Evolutionary conservation across 1,284 basidiomycete genomes (phyloP), one percentile per base, ranked within the genome.

Genomic region (Austroboletus sp.): DNA sequence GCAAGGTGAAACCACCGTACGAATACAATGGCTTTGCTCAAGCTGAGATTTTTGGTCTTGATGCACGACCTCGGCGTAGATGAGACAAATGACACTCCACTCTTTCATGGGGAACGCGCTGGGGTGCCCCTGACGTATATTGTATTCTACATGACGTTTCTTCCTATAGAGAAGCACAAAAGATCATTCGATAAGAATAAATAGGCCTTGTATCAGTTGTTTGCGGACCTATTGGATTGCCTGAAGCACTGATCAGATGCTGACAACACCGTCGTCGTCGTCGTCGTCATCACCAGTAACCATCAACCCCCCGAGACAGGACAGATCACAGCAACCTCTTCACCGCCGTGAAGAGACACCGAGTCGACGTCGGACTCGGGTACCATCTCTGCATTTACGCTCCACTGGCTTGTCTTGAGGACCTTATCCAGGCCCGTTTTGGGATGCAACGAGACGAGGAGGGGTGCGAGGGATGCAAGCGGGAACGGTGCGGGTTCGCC

Each of bases 281-380:
- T 21, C 6, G 21, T 21, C 21, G 21, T 21, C 21, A 5, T 3
- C 19, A 21, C 21, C 21, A 21, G 19, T 21, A 21, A 21, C 6
- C 21, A 21, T 65, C 53, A 88, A 19, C 85, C 85, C 6, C 89
- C 88, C 44, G 83, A 87, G 0, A 90, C 87, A 5, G 85, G 88
- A 53, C 84, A 85, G 39, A 91, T 89, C 26, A 89, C 73, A 16
- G 82, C 86, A 4, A 89, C 78, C 55, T 86, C 82, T 61, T 90
- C 85, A 11, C 85, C 86, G 8, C 84, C 84, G 32, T 65, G 72
- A 36, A 90, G 61, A 11, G 69, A 46, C n/a, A 75, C 66, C 8
- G 62, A 49, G 6, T 3, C 31, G 9, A 58, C 56, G 10, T 70
- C 65, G 3, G 72, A 70, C 49, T 80, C 72, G n/a, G 82, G 78